Percentiles rank a stretch among this genome's conserved stretches.
Conservation (phyloP, 306 rosid genomes). For the Oxytropis ochrocephala region DNA sequence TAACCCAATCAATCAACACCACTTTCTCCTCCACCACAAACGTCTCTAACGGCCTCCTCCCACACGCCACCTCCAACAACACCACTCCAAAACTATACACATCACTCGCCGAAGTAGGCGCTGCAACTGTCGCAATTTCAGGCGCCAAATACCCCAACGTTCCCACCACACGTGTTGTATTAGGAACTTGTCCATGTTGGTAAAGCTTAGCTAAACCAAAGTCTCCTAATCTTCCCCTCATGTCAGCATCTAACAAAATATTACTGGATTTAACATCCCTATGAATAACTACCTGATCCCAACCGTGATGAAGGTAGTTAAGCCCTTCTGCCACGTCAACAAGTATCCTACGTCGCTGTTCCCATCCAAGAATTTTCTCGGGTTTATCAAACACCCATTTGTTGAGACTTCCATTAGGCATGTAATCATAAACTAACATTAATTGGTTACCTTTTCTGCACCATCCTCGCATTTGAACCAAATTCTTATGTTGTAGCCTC, state of each 20-base stretch:
- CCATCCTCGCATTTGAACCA: conserved; percentile 95
- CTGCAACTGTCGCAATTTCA: conserved; percentile 54
- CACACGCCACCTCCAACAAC: conserved; percentile 83
- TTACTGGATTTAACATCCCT: conserved; percentile 83
- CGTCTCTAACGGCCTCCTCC: conserved; percentile 65
- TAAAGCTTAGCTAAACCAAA: conserved; percentile 89
- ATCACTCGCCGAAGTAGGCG: conserved; percentile 76
- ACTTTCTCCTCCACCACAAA: conserved; percentile 51
- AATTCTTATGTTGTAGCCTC: conserved; percentile 76
- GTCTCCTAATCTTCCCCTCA: conserved; percentile 81
- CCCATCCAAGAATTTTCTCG: conserved; percentile 42
- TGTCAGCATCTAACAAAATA: conserved; percentile 60
- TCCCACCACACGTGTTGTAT: conserved; percentile 82
- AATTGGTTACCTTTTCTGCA: conserved; percentile 63
- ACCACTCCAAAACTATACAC: conserved; percentile 85
- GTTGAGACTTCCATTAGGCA: conserved; percentile 89
- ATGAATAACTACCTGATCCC: conserved; percentile 87
- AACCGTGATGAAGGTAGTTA: conserved; percentile 79
- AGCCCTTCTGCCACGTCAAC: conserved; percentile 85
- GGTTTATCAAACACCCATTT: conserved; percentile 65
- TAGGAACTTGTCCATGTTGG: conserved; percentile 76
- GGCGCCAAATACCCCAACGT: conserved; percentile 89
- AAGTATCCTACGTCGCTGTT: conserved; percentile 50
- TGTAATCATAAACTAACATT: conserved; percentile 80
- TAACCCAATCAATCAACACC: conserved; percentile 82